Evolutionary conservation across 495 filamentous ascomycete genomes (phyloP), one percentile per base, ranked within the genome.

Genomic region (Penicillium subrubescens): DNA sequence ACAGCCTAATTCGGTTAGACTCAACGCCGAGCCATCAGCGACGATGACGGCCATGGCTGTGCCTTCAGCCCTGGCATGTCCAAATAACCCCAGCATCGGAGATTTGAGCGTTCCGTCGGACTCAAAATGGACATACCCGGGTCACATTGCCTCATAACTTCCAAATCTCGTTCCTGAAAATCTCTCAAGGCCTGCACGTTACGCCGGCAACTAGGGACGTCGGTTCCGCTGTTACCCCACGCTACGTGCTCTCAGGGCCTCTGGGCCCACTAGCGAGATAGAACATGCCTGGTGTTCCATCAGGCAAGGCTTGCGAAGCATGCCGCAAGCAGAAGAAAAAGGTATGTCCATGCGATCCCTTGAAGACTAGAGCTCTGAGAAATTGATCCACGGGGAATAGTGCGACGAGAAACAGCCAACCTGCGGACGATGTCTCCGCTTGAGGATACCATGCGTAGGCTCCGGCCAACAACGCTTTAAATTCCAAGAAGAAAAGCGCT

Each of bases 291-390:
- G 83, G 83, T 8, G 82, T 85, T 15, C 81, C 80, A 11, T 76
- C 78, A 6, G 77, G 80, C 33, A 75, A 76, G 61, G 81, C 77
- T 27, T 86, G 83, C 61, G 79, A 84, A 33, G 77, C 68, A 8
- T 86, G 82, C 66, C 81, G 82, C 33, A 77, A 79, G 55, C 78
- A 79, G 59, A 86, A 84, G 75, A 85, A 86, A 70, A 84, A 84
- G 77, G 83, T 84, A 68, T 27, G 59, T 35, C 3, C 10, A 31
- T n/a, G 34, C 27, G 2, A 1, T 14, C 23, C 8, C 33, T 14
- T n/a, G 11, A 25, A 25, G 21, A 11, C 37, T 15, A 11, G 12
- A 8, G 2, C 0, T n/a, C 7, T 8, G 21, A 35, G 25, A 23
- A 12, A 56, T 37, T 56, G 29, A 56, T 33, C 2, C 33, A 12